These are phyloP conservation scores for Corymbia maculata DNA, from an alignment of 345 rosid genomes.

Conservation along the genomic window DNA sequence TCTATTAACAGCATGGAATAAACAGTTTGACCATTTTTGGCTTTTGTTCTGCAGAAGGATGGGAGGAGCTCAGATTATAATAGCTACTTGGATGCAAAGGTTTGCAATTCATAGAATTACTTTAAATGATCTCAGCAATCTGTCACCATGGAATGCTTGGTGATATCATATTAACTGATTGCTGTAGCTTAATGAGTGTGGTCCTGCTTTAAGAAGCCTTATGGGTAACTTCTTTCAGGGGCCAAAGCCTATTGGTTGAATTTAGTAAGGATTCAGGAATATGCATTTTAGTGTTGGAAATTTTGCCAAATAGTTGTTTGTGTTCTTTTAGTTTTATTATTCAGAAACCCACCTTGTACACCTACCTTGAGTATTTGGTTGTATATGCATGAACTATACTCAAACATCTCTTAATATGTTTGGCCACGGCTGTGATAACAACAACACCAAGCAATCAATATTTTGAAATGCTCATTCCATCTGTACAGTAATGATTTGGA, in stretches of 20 bases:
- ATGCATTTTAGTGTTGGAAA: background rate
- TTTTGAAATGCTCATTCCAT: background rate
- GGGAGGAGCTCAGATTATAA: conserved; percentile 76
- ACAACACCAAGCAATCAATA: background rate
- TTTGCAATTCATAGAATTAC: conserved; percentile 7
- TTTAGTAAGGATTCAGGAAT: background rate
- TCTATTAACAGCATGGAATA: background rate
- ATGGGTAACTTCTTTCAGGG: background rate
- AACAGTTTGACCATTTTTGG: conserved; percentile 1
- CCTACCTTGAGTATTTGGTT: background rate
- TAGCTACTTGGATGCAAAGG: conserved; percentile 92
- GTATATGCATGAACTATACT: background rate
- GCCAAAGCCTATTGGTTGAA: background rate
- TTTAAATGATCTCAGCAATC: background rate
- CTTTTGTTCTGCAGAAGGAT: conserved; percentile 60
- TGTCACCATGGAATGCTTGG: background rate
- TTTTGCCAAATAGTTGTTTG: background rate
- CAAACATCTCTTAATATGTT: background rate
- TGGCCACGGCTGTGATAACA: background rate
- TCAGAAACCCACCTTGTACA: background rate
- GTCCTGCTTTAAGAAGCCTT: background rate
- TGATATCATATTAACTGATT: background rate
- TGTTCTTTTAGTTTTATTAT: background rate
- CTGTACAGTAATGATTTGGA: background rate
- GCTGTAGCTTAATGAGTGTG: background rate